Conservation (phyloP, 768 basidiomycete species). For the Naganishia vishniacii region DNA sequence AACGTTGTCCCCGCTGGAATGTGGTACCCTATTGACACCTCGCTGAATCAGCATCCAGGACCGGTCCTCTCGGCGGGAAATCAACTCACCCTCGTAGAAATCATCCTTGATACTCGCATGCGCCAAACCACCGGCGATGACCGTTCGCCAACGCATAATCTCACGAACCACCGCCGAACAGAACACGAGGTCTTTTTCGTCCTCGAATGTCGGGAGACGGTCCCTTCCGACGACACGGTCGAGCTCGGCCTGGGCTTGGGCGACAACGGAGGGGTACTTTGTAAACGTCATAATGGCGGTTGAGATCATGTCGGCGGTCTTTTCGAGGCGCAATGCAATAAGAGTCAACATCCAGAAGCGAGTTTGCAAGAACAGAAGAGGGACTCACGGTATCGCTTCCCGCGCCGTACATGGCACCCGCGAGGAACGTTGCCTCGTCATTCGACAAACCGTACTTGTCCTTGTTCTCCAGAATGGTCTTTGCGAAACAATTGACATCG, state of each 20-base stretch:
- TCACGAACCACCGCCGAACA: slow-evolving; percentile 33
- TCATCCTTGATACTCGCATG: slow-evolving; percentile 29
- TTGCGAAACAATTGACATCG: slow-evolving; percentile 53
- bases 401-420: slow-evolving; percentile 63
- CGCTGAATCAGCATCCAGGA: neutral
- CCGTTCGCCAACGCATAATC: slow-evolving; percentile 35
- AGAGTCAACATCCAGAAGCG: neutral
- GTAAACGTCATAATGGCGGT: slow-evolving; percentile 20
- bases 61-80: neutral
- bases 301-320: slow-evolving; percentile 23
- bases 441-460: slow-evolving; percentile 56
- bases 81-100: slow-evolving; percentile 21
- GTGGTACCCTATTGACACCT: slow-evolving; percentile 7
- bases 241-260: slow-evolving; percentile 34
- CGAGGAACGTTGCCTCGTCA: slow-evolving; percentile 61
- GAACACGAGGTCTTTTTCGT: slow-evolving; percentile 33
- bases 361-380: neutral
- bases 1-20: slow-evolving; percentile 32
- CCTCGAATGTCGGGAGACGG: slow-evolving; percentile 32
- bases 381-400: slow-evolving; percentile 58
- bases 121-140: slow-evolving; percentile 34
- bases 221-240: slow-evolving; percentile 33
- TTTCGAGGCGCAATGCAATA: neutral
- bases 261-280: slow-evolving; percentile 19
- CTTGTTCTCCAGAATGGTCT: slow-evolving; percentile 59